Conservation (phyloP, 2,329 filamentous ascomycete species). For the Xylariomycetidae sp. region DNA sequence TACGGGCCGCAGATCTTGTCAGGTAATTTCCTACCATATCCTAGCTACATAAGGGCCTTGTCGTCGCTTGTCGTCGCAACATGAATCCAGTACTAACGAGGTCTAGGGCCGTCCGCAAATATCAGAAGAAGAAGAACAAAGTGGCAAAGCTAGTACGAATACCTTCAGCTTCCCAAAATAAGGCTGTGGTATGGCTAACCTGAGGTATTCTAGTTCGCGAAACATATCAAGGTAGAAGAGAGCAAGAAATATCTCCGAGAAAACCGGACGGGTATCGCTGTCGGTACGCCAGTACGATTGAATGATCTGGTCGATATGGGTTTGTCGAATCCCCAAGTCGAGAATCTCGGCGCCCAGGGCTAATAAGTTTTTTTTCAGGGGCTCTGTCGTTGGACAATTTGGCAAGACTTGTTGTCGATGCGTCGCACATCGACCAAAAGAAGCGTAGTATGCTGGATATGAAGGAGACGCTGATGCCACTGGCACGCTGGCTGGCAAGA, state of each 20-base stretch:
- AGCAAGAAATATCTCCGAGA: conserved; percentile 70
- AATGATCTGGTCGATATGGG: conserved; percentile 79
- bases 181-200: too few relatives aligned
- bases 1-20: conserved; percentile 81
- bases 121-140: conserved; percentile 70
- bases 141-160: conserved; percentile 71
- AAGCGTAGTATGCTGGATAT: conserved; percentile 92
- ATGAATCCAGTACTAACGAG: neutral
- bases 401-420: conserved; percentile 80
- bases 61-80: neutral
- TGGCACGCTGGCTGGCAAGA: conserved; percentile 69
- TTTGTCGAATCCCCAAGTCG: conserved; percentile 31
- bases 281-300: conserved; percentile 82
- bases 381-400: conserved; percentile 67
- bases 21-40: conserved; percentile 41
- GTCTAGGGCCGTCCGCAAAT: conserved; percentile 64
- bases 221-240: conserved; percentile 94
- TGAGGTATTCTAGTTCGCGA: conserved; percentile 84
- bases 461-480: conserved; percentile 82
- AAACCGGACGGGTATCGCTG: conserved; percentile 73
- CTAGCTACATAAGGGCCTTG: too few relatives aligned
- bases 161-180: too few relatives aligned
- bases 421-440: conserved; percentile 90
- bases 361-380: conserved; percentile 37
- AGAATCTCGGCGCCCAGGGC: too few relatives aligned